These are phyloP conservation scores for Starmerella davenportii DNA, from an alignment of 805 yeast species.

Conservation along the genomic window DNA sequence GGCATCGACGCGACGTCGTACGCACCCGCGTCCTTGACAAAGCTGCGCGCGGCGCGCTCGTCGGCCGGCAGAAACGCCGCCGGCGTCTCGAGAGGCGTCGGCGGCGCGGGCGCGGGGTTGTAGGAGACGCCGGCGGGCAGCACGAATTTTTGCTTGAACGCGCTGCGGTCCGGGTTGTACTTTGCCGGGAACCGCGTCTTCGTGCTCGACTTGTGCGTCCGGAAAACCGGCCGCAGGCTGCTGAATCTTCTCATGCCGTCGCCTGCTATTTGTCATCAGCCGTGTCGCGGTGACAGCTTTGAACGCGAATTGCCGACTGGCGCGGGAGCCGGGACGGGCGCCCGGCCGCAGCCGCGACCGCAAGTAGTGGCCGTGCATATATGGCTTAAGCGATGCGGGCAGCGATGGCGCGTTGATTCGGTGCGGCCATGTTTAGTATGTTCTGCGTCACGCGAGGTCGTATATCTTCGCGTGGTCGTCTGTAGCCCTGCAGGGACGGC, in stretches of 20 bases:
- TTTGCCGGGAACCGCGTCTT: slow-evolving; percentile 31
- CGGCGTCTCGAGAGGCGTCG: slow-evolving; percentile 43
- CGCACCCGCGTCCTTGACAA: slow-evolving; percentile 17
- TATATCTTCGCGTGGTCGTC: no score
- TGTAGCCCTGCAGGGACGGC: no score
- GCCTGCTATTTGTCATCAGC: no score
- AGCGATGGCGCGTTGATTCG: no score
- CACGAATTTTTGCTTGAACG: slow-evolving; percentile 42
- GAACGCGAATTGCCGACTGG: no score
- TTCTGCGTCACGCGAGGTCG: no score
- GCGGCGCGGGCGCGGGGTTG: slow-evolving; percentile 49
- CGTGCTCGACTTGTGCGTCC: slow-evolving; percentile 11
- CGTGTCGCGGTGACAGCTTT: no score
- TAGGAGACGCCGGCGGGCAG: slow-evolving; percentile 42
- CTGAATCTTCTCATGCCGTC: slow-evolving; percentile 7
- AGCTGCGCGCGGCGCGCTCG: slow-evolving; percentile 37
- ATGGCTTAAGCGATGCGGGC: no score
- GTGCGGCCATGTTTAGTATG: no score
- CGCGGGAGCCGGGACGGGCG: no score
- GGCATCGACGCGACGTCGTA: slow-evolving; percentile 22
- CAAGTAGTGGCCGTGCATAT: no score
- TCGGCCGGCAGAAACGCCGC: slow-evolving; percentile 41
- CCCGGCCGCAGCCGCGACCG: no score
- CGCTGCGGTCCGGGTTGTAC: slow-evolving; percentile 45
- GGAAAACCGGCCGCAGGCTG: slow-evolving; percentile 1